Evolutionary conservation across 192 early-diverging fungal genomes (phyloP), one percentile per base, ranked within the genome.

Genomic region (Paraglomus brasilianum): DNA sequence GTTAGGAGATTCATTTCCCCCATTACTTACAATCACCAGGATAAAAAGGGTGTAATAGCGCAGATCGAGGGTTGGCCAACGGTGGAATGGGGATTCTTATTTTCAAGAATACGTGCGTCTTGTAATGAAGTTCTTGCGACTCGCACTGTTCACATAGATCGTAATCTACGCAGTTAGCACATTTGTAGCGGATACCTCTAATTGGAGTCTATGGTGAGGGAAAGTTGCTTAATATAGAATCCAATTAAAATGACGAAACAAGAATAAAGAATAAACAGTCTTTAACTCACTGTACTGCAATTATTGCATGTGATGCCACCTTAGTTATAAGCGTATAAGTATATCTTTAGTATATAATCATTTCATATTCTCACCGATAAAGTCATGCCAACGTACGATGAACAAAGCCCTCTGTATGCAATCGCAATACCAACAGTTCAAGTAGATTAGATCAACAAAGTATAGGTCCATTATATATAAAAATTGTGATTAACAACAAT

Each of bases 111-210:
- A 92, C 81, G 57, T 98, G 96, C 13, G 93, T 91, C 21, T 81
- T 78, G 47, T 75, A 65, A 72, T 98, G 96, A 1, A 82, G 81
- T 44, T 93, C 87, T 5, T 77, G 77, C 5, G 90, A 89, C 73
- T 98, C 96, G 77, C 97, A 98, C 5, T 81, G 73, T 66, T 93
- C 91, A 76, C 97, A 98, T 15, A 98, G 75, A 80, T 98, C 97
- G 70, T 86, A 92, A 61, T 95, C 92, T 47, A 92, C 83, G 69
- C 97, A 98, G 65, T 97, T 95, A 41, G 91, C 88, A 72, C 97
- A 98, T 72, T 93, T 95, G 85, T 89, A 97, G 2, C 97, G 87
- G n/a, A 88, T 75, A 7, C 97, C 97, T 22, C 93, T 87, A 63
- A 98, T 91, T 1, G 97, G 97, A 21, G 30, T 30, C 30, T 30